Base-by-base conservation (phyloP, 352 stramenopile genomes). In the Pythium phragmitis region DNA sequence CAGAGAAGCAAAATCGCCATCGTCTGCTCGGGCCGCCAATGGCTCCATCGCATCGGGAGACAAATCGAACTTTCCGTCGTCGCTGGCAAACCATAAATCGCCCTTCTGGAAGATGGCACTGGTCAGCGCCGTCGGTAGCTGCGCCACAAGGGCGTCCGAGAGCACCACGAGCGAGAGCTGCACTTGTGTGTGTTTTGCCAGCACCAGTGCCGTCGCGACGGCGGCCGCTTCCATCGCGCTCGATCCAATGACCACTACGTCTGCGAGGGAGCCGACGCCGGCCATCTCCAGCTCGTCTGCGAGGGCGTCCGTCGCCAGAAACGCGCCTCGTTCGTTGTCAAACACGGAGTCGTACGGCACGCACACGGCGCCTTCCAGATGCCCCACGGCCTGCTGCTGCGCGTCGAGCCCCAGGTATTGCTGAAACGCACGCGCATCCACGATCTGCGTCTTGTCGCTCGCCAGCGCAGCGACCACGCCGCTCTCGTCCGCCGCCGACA, bases 21-120 rank as follows among this genome's bases (percentile, higher is more conserved):
- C 41, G 26, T 57, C 21, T 14, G 39, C 19, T 26, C 48, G 17
- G 23, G 30, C 4, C 37, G 30, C 19, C 2, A 28, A 2, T 14
- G 19, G 21, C 17, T 59, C 59, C 39, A 46, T 5, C 28, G 52
- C 50, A 21, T 49, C 30, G 14, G 79, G 65, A 8, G 83, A 91
- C 30, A 94, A 46, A 54, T 94, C 85, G 52, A 91, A 91, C 0
- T 41, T 57, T 4, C 81, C 79, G 7, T 76, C 72, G 1, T 80
- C 73, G 21, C 75, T 73, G 12, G 68, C 67, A 37, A 81, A 84
- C 11, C 87, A 7, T 21, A 89, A 70, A 42, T 70, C 67, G 26
- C 70, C 60, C 60, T 74, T 47, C 51, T 70, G 30, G 57, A 84
- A 89, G 59, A 91, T 80, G n/a, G 63, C 67, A 4, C 60, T 60